These are phyloP conservation scores for Malassezia japonica DNA, from an alignment of 1,284 basidiomycete genomes.

Conservation along the genomic window DNA sequence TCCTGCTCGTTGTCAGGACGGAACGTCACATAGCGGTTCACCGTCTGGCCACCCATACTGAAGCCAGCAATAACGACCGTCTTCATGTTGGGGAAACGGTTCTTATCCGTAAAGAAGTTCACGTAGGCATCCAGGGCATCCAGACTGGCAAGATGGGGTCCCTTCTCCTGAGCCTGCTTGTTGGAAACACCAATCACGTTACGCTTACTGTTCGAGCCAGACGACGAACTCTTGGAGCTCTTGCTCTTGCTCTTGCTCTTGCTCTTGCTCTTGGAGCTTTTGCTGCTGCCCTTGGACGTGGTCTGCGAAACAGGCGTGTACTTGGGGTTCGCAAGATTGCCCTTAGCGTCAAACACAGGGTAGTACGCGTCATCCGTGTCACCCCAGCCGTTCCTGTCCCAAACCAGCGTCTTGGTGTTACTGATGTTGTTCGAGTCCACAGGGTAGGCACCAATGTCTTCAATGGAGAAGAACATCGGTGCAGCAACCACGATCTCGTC, in stretches of 20 bases:
- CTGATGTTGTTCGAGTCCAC: slow-evolving; percentile 11
- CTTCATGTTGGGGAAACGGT: slow-evolving; percentile 30
- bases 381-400: slow-evolving; percentile 28
- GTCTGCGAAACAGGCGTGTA: not conserved
- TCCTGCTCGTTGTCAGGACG: slow-evolving; percentile 21
- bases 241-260: not conserved
- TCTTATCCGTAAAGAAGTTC: slow-evolving; percentile 24
- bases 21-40: slow-evolving; percentile 32
- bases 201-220: not conserved
- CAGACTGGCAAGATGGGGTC: slow-evolving; percentile 18
- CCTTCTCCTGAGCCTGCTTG: not conserved
- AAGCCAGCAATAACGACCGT: slow-evolving; percentile 41
- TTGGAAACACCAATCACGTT: not conserved
- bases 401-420: slow-evolving; percentile 10
- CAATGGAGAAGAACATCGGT: slow-evolving; percentile 31
- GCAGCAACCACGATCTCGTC: slow-evolving; percentile 38
- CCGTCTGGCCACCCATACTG: slow-evolving; percentile 33
- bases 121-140: slow-evolving; percentile 33
- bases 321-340: slow-evolving; percentile 6
- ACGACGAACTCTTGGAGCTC: not conserved
- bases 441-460: slow-evolving; percentile 30
- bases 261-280: not conserved
- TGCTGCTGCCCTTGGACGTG: not conserved
- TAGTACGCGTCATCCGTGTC: slow-evolving; percentile 24
- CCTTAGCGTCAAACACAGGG: slow-evolving; percentile 15